Percentiles rank a stretch among this genome's conserved stretches.
These are phyloP conservation scores for Penicillium roqueforti DNA, from an alignment of 495 filamentous ascomycete genomes.

Conservation along the genomic window DNA sequence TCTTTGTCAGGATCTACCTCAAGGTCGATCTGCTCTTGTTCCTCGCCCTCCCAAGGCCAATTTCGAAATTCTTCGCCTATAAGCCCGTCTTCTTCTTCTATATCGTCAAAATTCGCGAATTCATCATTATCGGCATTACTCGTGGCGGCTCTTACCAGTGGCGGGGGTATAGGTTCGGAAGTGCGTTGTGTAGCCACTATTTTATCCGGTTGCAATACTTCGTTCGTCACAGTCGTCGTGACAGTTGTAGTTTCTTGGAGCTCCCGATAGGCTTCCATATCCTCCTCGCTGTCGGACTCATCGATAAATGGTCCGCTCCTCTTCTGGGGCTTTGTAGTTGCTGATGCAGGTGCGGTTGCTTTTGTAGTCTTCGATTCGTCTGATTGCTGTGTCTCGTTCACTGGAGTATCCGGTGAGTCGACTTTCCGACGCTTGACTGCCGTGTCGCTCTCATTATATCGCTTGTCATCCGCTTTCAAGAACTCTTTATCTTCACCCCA, in stretches of 20 bases:
- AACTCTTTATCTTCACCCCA: constrained; percentile 32
- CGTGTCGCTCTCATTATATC: constrained; percentile 28
- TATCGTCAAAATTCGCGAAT: constrained; percentile 65
- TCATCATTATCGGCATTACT: constrained; percentile 54
- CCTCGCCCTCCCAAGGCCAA: constrained; percentile 28
- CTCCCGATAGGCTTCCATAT: constrained; percentile 30
- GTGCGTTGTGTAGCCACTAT: constrained; percentile 51
- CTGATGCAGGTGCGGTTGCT: background rate
- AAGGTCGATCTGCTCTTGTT: constrained; percentile 22
- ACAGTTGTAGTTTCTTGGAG: constrained; percentile 11
- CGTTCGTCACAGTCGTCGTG: background rate
- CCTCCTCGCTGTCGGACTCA: constrained; percentile 64
- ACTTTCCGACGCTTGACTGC: constrained; percentile 41
- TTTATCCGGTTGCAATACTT: constrained; percentile 11
- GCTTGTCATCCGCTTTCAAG: constrained; percentile 12
- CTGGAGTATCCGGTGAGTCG: constrained; percentile 21
- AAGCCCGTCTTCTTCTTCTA: constrained; percentile 52
- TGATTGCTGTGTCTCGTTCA: constrained; percentile 11
- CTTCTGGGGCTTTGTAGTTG: constrained; percentile 5
- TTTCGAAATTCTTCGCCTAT: constrained; percentile 43
- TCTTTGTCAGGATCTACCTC: constrained; percentile 15
- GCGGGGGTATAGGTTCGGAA: constrained; percentile 24
- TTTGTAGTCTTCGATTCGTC: constrained; percentile 8
- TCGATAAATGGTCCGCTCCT: constrained; percentile 57
- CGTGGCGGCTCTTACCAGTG: constrained; percentile 55